Evolutionary conservation across 2,329 filamentous ascomycete genomes (phyloP).

Genomic region (Periconia sp.): DNA sequence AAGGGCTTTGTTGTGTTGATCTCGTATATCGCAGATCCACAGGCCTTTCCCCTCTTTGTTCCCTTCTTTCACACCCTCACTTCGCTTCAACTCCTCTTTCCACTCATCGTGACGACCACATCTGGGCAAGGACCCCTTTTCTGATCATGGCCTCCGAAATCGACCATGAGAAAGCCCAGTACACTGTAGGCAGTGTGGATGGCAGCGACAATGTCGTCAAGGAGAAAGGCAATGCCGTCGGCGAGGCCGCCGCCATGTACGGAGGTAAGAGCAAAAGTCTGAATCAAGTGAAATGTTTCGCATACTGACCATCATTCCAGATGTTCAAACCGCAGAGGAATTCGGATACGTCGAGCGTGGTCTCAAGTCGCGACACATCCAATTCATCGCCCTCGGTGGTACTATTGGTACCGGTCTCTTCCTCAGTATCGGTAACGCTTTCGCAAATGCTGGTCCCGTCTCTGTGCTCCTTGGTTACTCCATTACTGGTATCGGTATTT

Average conservation of each 20-base stretch:
- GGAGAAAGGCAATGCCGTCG: slow-evolving; percentile 29
- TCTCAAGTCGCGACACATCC: slow-evolving; percentile 57
- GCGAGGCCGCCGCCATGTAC: slow-evolving; percentile 56
- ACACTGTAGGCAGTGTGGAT: slow-evolving; percentile 15
- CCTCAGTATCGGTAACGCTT: slow-evolving; percentile 37
- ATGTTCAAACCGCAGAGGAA: slow-evolving; percentile 51
- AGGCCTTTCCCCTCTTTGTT: not conserved
- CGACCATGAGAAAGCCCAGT: slow-evolving; percentile 28
- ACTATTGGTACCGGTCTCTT: slow-evolving; percentile 51
- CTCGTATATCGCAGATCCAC: slow-evolving; percentile 3
- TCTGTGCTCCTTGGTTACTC: slow-evolving; percentile 41
- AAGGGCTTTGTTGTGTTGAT: slow-evolving; percentile 2
- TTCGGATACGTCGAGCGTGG: slow-evolving; percentile 55
- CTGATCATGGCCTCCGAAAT: slow-evolving; percentile 20
- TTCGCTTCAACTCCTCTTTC: not conserved
- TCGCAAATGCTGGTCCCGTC: slow-evolving; percentile 36
- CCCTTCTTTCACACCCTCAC: not conserved
- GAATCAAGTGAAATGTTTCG: not conserved
- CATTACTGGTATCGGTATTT: slow-evolving; percentile 38
- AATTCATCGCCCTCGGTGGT: slow-evolving; percentile 62
- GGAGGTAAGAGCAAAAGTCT: slow-evolving; percentile 40
- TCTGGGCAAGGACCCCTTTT: not conserved
- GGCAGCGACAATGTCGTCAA: slow-evolving; percentile 22
- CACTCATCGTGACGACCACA: not conserved
- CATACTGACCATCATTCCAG: not conserved